Base-by-base conservation (phyloP, 495 filamentous ascomycete species). In the Penicillium waksmanii region DNA sequence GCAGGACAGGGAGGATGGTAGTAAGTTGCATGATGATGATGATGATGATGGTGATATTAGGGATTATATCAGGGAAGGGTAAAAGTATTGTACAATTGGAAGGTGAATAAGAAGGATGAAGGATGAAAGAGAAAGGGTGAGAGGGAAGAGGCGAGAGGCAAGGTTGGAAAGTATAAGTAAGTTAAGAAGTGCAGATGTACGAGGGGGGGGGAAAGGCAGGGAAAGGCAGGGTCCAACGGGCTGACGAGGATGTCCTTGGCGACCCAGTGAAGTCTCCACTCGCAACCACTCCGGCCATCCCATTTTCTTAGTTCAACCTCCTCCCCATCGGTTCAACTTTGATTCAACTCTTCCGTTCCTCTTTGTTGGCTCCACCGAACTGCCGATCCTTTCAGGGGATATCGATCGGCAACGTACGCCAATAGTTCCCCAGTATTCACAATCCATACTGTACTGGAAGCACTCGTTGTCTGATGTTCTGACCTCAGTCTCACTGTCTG, bases 11-110 rank as follows among this genome's bases (percentile, higher is more conserved):
- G 57, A 74, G 47, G 60, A 72, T 17, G 21, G 67, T 59, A 18
- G 66, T 61, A 61, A 76, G 57, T 63, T 76, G 74, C 76, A 78
- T 78, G 53, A 13, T 71, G 60, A 55, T 33, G 53, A 13, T 71
- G 60, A 55, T 33, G 31, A 21, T 33, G 36, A 18, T 36, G 19
- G 13, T 12, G 17, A 53, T 58, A 48, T 25, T 53, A 38, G 15
- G 36, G 36, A 13, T 38, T 38, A 38, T 38, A 38, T n/a, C 36
- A 38, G 11, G 36, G 36, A 12, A 38, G 36, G 4, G 36, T n/a
- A 38, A 13, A 38, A 38, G 36, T 38, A 38, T 13, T 13, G 36
- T 38, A 44, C 15, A 44, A 19, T 44, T 31, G 27, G 3, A 31
- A 44, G 42, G 13, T 38, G 36, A 44, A 44, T 5, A 19, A 2